Evolutionary conservation across 1,139 yeast species (phyloP).

Genomic region (Candida gigantensis): DNA sequence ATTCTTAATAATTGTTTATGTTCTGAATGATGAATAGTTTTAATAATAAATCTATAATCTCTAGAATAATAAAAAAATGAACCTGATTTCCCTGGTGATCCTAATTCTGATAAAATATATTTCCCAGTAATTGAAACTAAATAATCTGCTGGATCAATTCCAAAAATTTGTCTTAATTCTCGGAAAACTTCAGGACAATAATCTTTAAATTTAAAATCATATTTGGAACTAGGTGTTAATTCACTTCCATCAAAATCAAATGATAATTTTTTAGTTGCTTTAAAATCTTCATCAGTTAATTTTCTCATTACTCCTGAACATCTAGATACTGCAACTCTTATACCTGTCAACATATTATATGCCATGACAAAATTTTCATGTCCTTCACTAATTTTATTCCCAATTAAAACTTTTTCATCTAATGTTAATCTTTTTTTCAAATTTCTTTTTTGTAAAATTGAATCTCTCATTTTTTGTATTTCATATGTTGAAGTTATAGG

Average conservation of each 20-base stretch:
- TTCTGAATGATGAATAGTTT: slow-evolving; percentile 92
- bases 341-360: slow-evolving; percentile 96
- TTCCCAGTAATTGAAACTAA: slow-evolving; percentile 89
- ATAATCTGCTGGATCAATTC: slow-evolving; percentile 94
- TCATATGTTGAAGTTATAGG: slow-evolving; percentile 24
- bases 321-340: slow-evolving; percentile 89
- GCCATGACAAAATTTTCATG: slow-evolving; percentile 94
- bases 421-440: slow-evolving; percentile 22
- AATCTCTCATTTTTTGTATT: slow-evolving; percentile 43
- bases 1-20: slow-evolving; percentile 79
- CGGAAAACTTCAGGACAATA: slow-evolving; percentile 94
- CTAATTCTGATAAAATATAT: slow-evolving; percentile 86
- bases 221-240: slow-evolving; percentile 87
- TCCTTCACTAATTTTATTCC: slow-evolving; percentile 84
- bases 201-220: slow-evolving; percentile 95
- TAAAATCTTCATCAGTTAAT: slow-evolving; percentile 69
- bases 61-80: slow-evolving; percentile 93
- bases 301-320: slow-evolving; percentile 85
- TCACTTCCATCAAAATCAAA: slow-evolving; percentile 90
- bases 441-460: slow-evolving; percentile 40
- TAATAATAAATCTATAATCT: slow-evolving; percentile 91
- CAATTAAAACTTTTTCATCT: slow-evolving; percentile 65
- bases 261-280: slow-evolving; percentile 70
- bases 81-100: slow-evolving; percentile 97
- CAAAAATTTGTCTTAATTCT: slow-evolving; percentile 75